Evolutionary conservation across 2,329 filamentous ascomycete genomes (phyloP).

Genomic region (Colletotrichum falcatum): DNA sequence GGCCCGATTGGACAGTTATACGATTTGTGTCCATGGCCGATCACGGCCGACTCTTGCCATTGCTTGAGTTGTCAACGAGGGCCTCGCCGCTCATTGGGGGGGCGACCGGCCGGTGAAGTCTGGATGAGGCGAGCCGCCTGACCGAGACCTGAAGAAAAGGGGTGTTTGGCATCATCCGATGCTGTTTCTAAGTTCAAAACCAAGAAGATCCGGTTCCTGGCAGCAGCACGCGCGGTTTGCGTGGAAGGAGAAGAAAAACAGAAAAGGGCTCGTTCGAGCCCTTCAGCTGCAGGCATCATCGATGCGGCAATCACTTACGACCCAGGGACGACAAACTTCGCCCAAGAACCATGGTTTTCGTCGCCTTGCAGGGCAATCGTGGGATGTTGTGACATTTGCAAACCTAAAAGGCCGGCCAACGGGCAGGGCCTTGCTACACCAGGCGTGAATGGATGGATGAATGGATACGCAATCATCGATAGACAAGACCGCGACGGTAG

Average conservation of each 20-base stretch:
- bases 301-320: conserved; percentile 4
- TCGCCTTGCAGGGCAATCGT: conserved; percentile 16
- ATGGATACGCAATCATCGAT: neutral
- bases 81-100: conserved; percentile 18
- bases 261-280: conserved; percentile 4
- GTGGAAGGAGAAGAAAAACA: neutral
- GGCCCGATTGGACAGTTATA: neutral
- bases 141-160: conserved; percentile 14
- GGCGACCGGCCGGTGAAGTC: neutral
- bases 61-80: conserved; percentile 6
- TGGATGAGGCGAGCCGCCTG: conserved; percentile 21
- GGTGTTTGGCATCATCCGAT: conserved; percentile 12
- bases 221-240: conserved; percentile 17
- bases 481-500: neutral
- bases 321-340: conserved; percentile 3
- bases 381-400: neutral
- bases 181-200: neutral
- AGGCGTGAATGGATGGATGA: too few relatives aligned
- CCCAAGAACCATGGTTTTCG: conserved; percentile 23
- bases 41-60: neutral
- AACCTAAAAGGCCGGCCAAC: neutral
- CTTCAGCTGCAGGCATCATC: conserved; percentile 18
- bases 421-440: conserved; percentile 19
- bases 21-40: neutral
- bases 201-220: neutral